These are phyloP conservation scores for Cnidoscolus chayamansa DNA, from an alignment of 441 rosid genomes.

Conservation along the genomic window DNA sequence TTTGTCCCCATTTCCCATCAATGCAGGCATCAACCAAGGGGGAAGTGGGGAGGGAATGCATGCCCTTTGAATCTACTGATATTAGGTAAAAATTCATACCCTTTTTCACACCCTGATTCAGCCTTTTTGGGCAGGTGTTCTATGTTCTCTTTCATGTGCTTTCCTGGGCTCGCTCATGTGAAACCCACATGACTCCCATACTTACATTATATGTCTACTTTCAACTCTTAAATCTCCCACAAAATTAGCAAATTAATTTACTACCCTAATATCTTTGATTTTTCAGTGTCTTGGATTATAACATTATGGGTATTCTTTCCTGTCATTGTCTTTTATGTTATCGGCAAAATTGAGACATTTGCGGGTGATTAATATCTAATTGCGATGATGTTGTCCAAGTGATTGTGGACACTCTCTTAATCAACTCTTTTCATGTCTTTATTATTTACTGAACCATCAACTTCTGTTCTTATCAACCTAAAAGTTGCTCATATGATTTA, in stretches of 20 bases:
- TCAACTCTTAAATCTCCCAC: too few species aligned
- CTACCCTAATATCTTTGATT: too few species aligned
- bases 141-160: constrained; percentile 51
- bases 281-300: background rate
- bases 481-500: background rate
- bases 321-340: constrained; percentile 33
- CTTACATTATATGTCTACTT: constrained; percentile 14
- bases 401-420: constrained; percentile 25
- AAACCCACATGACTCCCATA: constrained; percentile 53
- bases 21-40: constrained; percentile 27
- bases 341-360: constrained; percentile 20
- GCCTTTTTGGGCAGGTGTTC: constrained; percentile 44
- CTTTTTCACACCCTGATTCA: background rate
- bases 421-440: constrained; percentile 38
- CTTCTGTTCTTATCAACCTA: constrained; percentile 13
- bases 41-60: too few species aligned
- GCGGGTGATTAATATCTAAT: constrained; percentile 29
- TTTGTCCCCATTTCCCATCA: constrained; percentile 29
- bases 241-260: background rate
- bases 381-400: too few species aligned
- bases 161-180: constrained; percentile 32
- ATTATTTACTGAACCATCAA: background rate
- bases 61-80: too few species aligned
- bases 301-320: constrained; percentile 20
- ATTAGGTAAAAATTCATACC: background rate